These are phyloP conservation scores for Ogataea paraovalis DNA, from an alignment of 805 yeast species.

Conservation along the genomic window DNA sequence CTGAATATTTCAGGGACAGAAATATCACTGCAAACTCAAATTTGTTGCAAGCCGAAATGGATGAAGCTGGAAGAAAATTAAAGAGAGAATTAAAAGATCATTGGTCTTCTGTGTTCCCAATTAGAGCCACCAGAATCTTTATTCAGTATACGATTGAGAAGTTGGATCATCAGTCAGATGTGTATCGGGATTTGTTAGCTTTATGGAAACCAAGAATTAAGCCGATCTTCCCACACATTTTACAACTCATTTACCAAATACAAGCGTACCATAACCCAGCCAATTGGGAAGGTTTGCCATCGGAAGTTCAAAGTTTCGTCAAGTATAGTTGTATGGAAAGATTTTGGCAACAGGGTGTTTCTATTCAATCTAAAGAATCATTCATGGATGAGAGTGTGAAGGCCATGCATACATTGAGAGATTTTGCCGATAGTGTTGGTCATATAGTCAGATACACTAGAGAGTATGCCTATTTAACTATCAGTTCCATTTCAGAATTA, in stretches of 20 bases:
- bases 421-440: constrained; percentile 97
- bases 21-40: constrained; percentile 76
- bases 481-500: constrained; percentile 83
- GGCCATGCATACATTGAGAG: constrained; percentile 90
- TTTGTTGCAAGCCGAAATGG: constrained; percentile 77
- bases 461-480: constrained; percentile 88
- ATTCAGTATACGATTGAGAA: constrained; percentile 95
- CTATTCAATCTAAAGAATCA: constrained; percentile 88
- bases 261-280: constrained; percentile 93
- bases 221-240: constrained; percentile 86
- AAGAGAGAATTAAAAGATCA: constrained; percentile 79
- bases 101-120: constrained; percentile 94
- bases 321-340: constrained; percentile 84
- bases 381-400: constrained; percentile 91
- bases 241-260: constrained; percentile 82
- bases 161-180: constrained; percentile 72
- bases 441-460: constrained; percentile 93
- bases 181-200: constrained; percentile 61
- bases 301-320: constrained; percentile 90
- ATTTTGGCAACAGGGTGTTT: constrained; percentile 98
- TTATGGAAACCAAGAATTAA: constrained; percentile 93
- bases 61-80: constrained; percentile 75
- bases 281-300: constrained; percentile 85
- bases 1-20: constrained; percentile 80
- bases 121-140: constrained; percentile 90